Conservation (phyloP, 2,329 filamentous ascomycete genomes). For the Cercospora zeae-maydis region DNA sequence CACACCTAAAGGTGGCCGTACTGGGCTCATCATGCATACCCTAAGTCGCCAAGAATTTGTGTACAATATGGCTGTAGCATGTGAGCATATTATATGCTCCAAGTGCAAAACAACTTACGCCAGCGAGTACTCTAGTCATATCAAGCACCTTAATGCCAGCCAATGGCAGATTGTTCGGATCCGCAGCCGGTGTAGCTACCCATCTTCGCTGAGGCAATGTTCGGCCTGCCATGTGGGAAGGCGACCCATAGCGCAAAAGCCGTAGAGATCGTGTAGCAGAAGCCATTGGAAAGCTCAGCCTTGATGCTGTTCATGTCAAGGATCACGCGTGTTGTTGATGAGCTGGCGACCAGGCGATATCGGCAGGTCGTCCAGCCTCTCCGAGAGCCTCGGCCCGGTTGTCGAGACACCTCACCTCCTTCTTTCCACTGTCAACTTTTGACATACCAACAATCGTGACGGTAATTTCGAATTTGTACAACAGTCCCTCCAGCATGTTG, state of each 20-base stretch:
- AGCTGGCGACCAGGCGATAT: not conserved
- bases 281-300: not conserved
- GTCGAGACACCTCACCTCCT: not conserved
- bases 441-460: too few species aligned
- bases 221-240: constrained; percentile 10
- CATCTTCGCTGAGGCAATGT: constrained; percentile 31
- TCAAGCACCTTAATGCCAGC: constrained; percentile 86
- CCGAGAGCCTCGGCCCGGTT: not conserved
- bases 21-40: constrained; percentile 58
- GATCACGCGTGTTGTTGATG: not conserved
- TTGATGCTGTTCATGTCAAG: not conserved
- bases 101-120: constrained; percentile 52
- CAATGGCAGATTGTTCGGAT: constrained; percentile 61
- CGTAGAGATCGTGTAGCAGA: constrained; percentile 16
- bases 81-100: constrained; percentile 16
- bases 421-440: too few species aligned
- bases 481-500: too few species aligned
- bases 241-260: constrained; percentile 16
- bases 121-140: constrained; percentile 93
- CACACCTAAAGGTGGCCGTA: constrained; percentile 29
- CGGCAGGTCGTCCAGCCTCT: not conserved
- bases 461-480: too few species aligned
- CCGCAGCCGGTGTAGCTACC: constrained; percentile 42
- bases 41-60: constrained; percentile 91
- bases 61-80: constrained; percentile 81